Evolutionary conservation across 2,329 filamentous ascomycete genomes (phyloP).

Genomic region (Stagonosporopsis vannaccii): DNA sequence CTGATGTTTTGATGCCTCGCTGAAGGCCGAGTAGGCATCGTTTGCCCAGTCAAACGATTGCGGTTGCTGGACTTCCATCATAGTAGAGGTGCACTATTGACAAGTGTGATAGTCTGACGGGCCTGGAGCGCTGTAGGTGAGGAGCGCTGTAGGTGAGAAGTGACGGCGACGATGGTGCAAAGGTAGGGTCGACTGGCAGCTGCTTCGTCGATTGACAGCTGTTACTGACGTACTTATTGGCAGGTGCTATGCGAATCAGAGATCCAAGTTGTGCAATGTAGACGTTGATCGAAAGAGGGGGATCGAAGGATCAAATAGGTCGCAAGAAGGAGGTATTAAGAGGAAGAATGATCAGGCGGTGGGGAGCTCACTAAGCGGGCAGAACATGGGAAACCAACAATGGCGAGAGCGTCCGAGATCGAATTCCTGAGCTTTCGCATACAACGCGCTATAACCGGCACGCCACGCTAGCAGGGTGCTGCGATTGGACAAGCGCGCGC

Average conservation of each 20-base stretch:
- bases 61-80: slow-evolving; percentile 31
- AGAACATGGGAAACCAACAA: slow-evolving; percentile 15
- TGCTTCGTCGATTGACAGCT: neutral
- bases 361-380: neutral
- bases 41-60: slow-evolving; percentile 39
- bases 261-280: neutral
- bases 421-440: slow-evolving; percentile 22
- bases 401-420: slow-evolving; percentile 10
- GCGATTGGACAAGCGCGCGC: slow-evolving; percentile 4
- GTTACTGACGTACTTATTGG: neutral
- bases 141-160: neutral
- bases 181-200: neutral
- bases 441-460: slow-evolving; percentile 13
- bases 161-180: neutral
- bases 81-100: slow-evolving; percentile 4
- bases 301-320: neutral
- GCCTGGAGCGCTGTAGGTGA: neutral
- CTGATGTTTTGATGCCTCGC: slow-evolving; percentile 16
- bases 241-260: neutral
- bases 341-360: neutral
- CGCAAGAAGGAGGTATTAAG: slow-evolving; percentile 1
- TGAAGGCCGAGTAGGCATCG: slow-evolving; percentile 37
- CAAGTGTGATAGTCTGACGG: neutral
- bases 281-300: neutral
- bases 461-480: neutral